Percentiles rank a stretch among this genome's conserved stretches.
Conservation (phyloP, 1,284 basidiomycete genomes). For the Puccinia brachypodii region DNA sequence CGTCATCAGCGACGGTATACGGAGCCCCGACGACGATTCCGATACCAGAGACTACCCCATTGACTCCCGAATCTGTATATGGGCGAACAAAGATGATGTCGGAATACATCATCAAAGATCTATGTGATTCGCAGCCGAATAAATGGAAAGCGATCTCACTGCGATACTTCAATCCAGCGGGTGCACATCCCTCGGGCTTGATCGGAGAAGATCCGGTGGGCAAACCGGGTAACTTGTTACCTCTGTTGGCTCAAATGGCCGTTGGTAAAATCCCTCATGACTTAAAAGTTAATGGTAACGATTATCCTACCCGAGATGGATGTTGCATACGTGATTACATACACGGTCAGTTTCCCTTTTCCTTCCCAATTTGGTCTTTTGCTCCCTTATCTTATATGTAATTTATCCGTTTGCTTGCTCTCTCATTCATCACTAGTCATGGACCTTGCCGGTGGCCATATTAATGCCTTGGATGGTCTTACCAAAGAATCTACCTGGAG, state of each 20-base stretch:
- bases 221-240: conserved; percentile 90
- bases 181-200: conserved; percentile 89
- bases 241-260: conserved; percentile 92
- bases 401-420: neutral
- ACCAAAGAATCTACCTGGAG: conserved; percentile 64
- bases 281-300: conserved; percentile 93
- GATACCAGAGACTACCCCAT: conserved; percentile 86
- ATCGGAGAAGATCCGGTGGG: conserved; percentile 97
- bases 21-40: conserved; percentile 89
- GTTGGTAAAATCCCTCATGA: conserved; percentile 79
- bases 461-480: conserved; percentile 85
- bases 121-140: conserved; percentile 73
- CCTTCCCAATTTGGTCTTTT: neutral
- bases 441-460: conserved; percentile 89
- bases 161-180: conserved; percentile 88
- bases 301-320: conserved; percentile 95
- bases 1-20: conserved; percentile 98
- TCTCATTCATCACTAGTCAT: conserved; percentile 66
- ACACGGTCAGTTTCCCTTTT: conserved; percentile 61
- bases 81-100: conserved; percentile 94
- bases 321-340: conserved; percentile 98
- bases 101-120: conserved; percentile 85
- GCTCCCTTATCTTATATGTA: neutral
- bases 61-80: conserved; percentile 89
- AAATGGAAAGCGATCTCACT: conserved; percentile 78